Conservation (phyloP, 31 red algal genomes). For the Odonthalia washingtoniensis region DNA sequence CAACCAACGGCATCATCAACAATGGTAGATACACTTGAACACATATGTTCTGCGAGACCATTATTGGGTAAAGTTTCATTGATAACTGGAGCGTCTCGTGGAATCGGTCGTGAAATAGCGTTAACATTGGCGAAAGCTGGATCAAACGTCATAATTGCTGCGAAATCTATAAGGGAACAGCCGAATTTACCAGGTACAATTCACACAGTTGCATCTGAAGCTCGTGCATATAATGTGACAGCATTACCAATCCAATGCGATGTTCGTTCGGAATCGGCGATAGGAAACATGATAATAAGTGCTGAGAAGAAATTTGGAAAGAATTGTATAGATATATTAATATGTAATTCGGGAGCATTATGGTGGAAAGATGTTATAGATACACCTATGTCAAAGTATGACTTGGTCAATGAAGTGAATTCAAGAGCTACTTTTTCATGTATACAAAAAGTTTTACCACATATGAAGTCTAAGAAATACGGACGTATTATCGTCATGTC, state of each 20-base stretch:
- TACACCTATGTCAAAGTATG: slow-evolving; percentile 92
- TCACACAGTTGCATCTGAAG: slow-evolving; percentile 89
- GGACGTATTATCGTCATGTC: slow-evolving; percentile 97
- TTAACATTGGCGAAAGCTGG: slow-evolving; percentile 78
- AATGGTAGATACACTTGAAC: too few species aligned
- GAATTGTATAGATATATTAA: slow-evolving; percentile 86
- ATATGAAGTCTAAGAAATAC: slow-evolving; percentile 79
- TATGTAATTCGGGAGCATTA: slow-evolving; percentile 95
- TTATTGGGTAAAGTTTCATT: slow-evolving; percentile 78
- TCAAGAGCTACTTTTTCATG: slow-evolving; percentile 90
- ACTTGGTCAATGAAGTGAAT: slow-evolving; percentile 97
- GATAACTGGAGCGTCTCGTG: slow-evolving; percentile 88
- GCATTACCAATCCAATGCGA: slow-evolving; percentile 87
- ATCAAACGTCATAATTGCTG: slow-evolving; percentile 83
- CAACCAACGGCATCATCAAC: too few species aligned
- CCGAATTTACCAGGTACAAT: slow-evolving; percentile 95
- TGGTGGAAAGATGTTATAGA: slow-evolving; percentile 96
- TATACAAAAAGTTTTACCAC: slow-evolving; percentile 79
- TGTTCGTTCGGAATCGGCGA: slow-evolving; percentile 84
- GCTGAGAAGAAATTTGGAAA: slow-evolving; percentile 66
- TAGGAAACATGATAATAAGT: slow-evolving; percentile 67
- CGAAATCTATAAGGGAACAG: slow-evolving; percentile 68
- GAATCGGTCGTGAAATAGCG: slow-evolving; percentile 95
- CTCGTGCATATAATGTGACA: slow-evolving; percentile 54
- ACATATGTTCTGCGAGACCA: too few species aligned